These are phyloP conservation scores for Canariomyces notabilis DNA, from an alignment of 2,329 filamentous ascomycete species.

Conservation along the genomic window DNA sequence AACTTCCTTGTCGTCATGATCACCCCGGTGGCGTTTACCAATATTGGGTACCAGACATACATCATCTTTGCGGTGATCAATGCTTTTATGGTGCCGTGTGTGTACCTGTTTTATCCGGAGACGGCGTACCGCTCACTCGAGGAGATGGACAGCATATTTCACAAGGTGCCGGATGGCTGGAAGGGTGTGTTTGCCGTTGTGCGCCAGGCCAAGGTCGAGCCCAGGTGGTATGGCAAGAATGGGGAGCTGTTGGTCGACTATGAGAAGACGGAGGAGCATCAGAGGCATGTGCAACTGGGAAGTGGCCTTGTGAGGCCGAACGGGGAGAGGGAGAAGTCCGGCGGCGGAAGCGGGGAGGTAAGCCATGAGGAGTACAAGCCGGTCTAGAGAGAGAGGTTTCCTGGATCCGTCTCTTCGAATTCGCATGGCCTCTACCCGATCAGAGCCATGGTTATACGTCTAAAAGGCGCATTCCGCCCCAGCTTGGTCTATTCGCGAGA, in stretches of 20 bases:
- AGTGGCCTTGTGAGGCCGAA: background rate
- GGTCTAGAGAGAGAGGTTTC: background rate
- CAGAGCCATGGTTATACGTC: no score
- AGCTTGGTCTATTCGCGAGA: no score
- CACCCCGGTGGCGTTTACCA: slow-evolving; percentile 58
- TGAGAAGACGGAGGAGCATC: slow-evolving; percentile 31
- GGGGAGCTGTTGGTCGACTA: slow-evolving; percentile 50
- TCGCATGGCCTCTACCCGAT: no score
- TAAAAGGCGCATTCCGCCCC: no score
- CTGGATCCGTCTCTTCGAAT: no score
- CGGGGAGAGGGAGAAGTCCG: background rate
- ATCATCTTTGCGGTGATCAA: slow-evolving; percentile 64
- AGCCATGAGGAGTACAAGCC: background rate
- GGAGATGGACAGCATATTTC: slow-evolving; percentile 62
- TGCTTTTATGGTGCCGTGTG: slow-evolving; percentile 50
- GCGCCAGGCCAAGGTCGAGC: slow-evolving; percentile 41
- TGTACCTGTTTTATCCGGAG: slow-evolving; percentile 62
- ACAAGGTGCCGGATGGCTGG: slow-evolving; percentile 43
- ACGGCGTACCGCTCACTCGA: slow-evolving; percentile 60
- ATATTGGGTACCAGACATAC: slow-evolving; percentile 46
- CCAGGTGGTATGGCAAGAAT: slow-evolving; percentile 53
- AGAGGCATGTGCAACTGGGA: background rate
- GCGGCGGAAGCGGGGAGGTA: background rate
- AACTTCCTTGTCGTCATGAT: slow-evolving; percentile 53
- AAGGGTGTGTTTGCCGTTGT: slow-evolving; percentile 39